Percentiles rank a stretch among this genome's conserved stretches.
Evolutionary conservation across 2,329 filamentous ascomycete species (phyloP).

Genomic region (Leptographium flavum): DNA sequence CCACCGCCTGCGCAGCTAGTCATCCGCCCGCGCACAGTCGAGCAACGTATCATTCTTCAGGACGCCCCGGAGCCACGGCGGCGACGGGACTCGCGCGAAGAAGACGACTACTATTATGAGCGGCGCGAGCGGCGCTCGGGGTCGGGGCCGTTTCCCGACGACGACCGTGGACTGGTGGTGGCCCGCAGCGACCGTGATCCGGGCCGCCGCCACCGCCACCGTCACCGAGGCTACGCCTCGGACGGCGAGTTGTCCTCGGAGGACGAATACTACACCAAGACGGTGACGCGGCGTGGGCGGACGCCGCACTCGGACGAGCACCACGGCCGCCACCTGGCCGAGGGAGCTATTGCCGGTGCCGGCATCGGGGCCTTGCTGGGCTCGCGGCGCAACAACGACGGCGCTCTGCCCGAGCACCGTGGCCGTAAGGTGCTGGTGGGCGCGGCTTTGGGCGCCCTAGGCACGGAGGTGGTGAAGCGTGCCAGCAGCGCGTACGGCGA

Average conservation of each 20-base stretch:
- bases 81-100: constrained; percentile 14
- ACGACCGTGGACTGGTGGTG: constrained; percentile 17
- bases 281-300: constrained; percentile 32
- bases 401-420: constrained; percentile 34
- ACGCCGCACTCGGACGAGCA: constrained; percentile 31
- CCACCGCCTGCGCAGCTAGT: constrained; percentile 33
- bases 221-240: constrained; percentile 21
- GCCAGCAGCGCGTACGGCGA: constrained; percentile 43
- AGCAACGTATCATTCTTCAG: constrained; percentile 47
- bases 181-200: constrained; percentile 16
- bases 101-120: constrained; percentile 38
- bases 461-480: constrained; percentile 44
- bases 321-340: constrained; percentile 46
- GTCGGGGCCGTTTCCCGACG: constrained; percentile 24
- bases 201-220: constrained; percentile 18
- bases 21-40: constrained; percentile 39
- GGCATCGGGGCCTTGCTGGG: constrained; percentile 45
- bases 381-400: constrained; percentile 36
- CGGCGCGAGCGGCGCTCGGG: constrained; percentile 30
- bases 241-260: constrained; percentile 24
- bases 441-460: constrained; percentile 47
- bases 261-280: constrained; percentile 30
- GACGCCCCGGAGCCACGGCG: constrained; percentile 35
- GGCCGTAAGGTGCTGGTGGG: constrained; percentile 46
- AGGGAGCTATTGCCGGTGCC: constrained; percentile 50